Evolutionary conservation across 192 early-diverging fungal species (phyloP).

Genomic region (Backusella sp.): DNA sequence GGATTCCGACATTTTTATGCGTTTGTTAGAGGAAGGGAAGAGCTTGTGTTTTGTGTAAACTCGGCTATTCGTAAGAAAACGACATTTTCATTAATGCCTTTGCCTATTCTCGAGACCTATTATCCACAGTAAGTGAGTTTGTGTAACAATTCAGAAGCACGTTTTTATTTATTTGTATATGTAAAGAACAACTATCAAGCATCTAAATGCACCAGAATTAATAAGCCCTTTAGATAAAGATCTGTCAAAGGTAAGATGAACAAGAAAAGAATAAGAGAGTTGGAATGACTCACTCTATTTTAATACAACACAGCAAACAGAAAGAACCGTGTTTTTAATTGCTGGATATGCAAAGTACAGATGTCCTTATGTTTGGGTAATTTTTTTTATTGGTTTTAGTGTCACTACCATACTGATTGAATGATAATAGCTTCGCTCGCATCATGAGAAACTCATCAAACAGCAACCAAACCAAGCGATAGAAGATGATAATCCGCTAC

Average conservation of each 20-base stretch:
- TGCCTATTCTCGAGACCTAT: constrained; percentile 4
- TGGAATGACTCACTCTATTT: background rate
- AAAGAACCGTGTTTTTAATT: constrained; percentile 9
- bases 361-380: constrained; percentile 17
- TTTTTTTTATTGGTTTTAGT: background rate
- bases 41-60: background rate
- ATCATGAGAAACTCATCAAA: constrained; percentile 3
- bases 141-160: background rate
- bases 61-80: background rate
- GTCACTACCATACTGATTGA: background rate
- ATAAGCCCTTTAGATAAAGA: constrained; percentile 5
- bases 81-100: background rate
- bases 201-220: constrained; percentile 1
- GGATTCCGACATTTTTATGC: constrained; percentile 8
- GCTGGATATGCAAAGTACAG: constrained; percentile 15
- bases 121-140: background rate
- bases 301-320: background rate
- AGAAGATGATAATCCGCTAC: constrained; percentile 7
- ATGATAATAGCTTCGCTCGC: background rate
- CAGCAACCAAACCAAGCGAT: constrained; percentile 1
- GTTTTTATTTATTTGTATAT: background rate
- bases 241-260: background rate
- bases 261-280: background rate
- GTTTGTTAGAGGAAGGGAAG: constrained; percentile 10
- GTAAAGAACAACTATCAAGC: background rate